These are phyloP conservation scores for Polytrichum commune DNA, from an alignment of 225 moss, liverwort and hornwort species.

Conservation along the genomic window DNA sequence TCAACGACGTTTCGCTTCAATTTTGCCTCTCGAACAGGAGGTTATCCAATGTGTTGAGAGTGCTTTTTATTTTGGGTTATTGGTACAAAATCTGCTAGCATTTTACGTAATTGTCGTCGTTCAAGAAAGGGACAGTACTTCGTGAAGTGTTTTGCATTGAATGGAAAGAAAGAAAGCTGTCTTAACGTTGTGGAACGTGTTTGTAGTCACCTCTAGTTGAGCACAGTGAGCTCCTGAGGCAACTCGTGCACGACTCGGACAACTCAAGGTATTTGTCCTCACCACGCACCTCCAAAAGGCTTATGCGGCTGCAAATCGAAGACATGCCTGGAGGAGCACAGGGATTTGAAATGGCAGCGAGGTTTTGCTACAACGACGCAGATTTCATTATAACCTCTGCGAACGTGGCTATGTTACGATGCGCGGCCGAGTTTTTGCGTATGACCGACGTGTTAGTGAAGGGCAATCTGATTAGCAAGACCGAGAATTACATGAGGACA, in stretches of 20 bases:
- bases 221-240: constrained; percentile 37
- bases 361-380: constrained; percentile 38
- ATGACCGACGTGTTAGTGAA: constrained; percentile 53
- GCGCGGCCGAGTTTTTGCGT: constrained; percentile 47
- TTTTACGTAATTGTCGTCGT: neutral
- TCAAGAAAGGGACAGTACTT: too few relatives aligned
- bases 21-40: neutral
- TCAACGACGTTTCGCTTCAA: neutral
- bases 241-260: constrained; percentile 34
- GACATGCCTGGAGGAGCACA: constrained; percentile 50
- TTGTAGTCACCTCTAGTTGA: constrained; percentile 45
- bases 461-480: constrained; percentile 32
- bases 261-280: constrained; percentile 8
- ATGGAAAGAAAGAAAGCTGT: too few relatives aligned
- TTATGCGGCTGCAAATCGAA: constrained; percentile 36
- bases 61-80: neutral
- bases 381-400: constrained; percentile 39
- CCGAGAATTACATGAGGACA: constrained; percentile 47
- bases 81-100: neutral
- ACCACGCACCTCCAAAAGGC: constrained; percentile 15
- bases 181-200: neutral
- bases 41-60: neutral
- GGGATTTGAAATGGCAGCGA: constrained; percentile 46
- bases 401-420: constrained; percentile 47
- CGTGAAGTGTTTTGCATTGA: too few relatives aligned